Evolutionary conservation across 768 basidiomycete genomes (phyloP).

Genomic region (Boletus pseudo-olivaceus): DNA sequence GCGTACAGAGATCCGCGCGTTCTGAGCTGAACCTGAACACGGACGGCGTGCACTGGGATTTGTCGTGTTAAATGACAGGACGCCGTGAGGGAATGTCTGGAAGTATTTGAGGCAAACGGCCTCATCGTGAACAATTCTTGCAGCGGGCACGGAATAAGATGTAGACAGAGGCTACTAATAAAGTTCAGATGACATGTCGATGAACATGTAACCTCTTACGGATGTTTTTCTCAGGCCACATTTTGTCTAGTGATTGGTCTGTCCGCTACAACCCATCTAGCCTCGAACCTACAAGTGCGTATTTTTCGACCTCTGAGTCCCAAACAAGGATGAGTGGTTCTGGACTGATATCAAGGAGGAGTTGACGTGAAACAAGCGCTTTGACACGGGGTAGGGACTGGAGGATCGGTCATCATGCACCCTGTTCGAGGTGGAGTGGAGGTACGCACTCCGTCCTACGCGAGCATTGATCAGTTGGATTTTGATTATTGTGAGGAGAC

Average conservation of each 20-base stretch:
- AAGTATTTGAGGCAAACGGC: too few relatives aligned
- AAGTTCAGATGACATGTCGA: too few relatives aligned
- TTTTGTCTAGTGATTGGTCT: too few relatives aligned
- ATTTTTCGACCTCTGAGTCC: too few relatives aligned
- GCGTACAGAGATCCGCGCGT: neutral
- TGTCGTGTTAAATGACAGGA: neutral
- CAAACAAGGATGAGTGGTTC: conserved; percentile 30
- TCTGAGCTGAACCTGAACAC: neutral
- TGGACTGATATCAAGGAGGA: conserved; percentile 79
- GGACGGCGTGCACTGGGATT: too few relatives aligned
- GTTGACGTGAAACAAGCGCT: conserved; percentile 83
- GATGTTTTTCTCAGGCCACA: too few relatives aligned
- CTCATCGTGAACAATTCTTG: neutral
- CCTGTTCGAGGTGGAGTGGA: neutral
- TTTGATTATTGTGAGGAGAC: conserved; percentile 7
- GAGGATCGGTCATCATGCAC: neutral
- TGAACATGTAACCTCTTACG: too few relatives aligned
- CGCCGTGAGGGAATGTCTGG: neutral
- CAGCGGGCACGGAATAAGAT: neutral
- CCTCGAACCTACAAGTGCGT: too few relatives aligned
- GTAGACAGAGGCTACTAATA: too few relatives aligned
- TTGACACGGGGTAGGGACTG: conserved; percentile 90
- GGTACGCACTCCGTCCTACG: conserved; percentile 41
- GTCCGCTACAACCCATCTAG: too few relatives aligned
- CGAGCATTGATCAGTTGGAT: conserved; percentile 8